Percentiles rank a stretch among this genome's conserved stretches.
Evolutionary conservation across 306 rosid species (phyloP).

Genomic region (Mimosa bimucronata): DNA sequence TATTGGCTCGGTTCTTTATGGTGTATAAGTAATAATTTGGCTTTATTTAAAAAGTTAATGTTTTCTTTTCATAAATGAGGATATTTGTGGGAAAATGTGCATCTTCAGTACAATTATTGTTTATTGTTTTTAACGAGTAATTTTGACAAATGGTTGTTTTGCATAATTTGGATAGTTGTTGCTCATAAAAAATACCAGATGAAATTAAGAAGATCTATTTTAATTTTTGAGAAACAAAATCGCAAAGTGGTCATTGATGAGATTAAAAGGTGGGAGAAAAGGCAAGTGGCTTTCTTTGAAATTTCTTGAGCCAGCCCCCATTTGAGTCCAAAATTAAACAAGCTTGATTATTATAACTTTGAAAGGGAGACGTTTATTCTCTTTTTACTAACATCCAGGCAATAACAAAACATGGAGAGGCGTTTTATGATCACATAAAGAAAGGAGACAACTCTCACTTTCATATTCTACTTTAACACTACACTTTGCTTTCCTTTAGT

Average conservation of each 20-base stretch:
- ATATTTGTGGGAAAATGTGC: no score
- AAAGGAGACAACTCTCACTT: constrained; percentile 44
- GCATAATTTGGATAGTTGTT: no score
- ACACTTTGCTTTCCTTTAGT: neutral
- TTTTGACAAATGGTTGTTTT: no score
- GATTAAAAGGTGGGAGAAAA: constrained; percentile 44
- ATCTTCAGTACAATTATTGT: no score
- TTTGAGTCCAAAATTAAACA: constrained; percentile 18
- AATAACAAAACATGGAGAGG: constrained; percentile 39
- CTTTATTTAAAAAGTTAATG: no score
- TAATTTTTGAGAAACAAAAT: neutral
- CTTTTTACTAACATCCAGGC: constrained; percentile 50
- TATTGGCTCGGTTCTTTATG: no score
- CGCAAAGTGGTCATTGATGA: constrained; percentile 39
- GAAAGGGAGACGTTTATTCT: constrained; percentile 51
- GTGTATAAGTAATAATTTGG: no score
- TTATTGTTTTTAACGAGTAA: no score
- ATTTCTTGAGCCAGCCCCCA: constrained; percentile 29
- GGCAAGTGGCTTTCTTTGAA: constrained; percentile 44
- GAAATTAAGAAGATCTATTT: neutral
- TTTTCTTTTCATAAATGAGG: no score
- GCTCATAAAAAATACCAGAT: no score
- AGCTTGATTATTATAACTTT: constrained; percentile 10
- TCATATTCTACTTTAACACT: constrained; percentile 31
- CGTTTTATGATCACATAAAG: constrained; percentile 16